phyloP scores from a whole-genome alignment of 345 rosid genomes.

The Eucalyptus marginata region DNA sequence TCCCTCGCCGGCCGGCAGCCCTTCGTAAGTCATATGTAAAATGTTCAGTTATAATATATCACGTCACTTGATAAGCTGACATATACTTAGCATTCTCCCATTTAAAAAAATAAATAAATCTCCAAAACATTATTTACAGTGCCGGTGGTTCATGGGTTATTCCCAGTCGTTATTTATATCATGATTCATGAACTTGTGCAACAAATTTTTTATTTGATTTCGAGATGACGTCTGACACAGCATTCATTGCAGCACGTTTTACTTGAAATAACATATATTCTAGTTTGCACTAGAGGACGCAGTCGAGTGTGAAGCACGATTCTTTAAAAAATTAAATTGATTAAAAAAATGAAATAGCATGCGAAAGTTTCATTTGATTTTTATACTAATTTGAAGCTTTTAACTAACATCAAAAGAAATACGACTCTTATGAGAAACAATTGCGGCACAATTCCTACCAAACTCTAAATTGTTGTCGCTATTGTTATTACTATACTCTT shows the following conservation, averaged over 20 bases:
- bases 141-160: not conserved
- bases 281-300: not conserved
- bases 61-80: not conserved
- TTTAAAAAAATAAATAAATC: not conserved
- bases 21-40: not conserved
- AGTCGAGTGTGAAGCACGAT: not conserved
- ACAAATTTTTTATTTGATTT: not conserved
- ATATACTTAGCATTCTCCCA: not conserved
- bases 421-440: not conserved
- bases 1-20: too few species aligned
- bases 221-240: not conserved
- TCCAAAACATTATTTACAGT: not conserved
- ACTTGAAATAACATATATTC: not conserved
- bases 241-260: not conserved
- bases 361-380: not conserved
- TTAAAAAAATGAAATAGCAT: not conserved
- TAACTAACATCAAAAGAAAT: too few species aligned
- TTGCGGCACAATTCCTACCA: not conserved
- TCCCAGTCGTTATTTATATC: not conserved
- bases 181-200: not conserved
- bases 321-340: not conserved
- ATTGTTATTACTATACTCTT: not conserved
- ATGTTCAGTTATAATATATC: accelerated
- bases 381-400: not conserved
- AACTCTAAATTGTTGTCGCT: accelerated